A percentile compares a stretch with the other conserved stretches of the same genome.
These are phyloP conservation scores for Tylopilus sp. DNA, from an alignment of 768 basidiomycete species.

Conservation along the genomic window DNA sequence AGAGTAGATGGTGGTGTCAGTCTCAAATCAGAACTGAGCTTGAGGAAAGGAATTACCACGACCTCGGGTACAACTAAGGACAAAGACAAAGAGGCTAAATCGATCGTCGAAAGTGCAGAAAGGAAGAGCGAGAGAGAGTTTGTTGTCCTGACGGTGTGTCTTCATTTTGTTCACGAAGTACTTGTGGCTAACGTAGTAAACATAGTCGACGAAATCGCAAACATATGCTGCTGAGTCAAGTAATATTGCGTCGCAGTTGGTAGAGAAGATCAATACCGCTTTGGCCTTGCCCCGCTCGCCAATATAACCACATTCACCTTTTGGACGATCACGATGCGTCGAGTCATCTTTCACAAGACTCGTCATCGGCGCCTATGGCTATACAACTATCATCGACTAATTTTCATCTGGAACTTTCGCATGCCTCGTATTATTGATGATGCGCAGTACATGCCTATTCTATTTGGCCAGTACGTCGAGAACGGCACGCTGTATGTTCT, in stretches of 20 bases:
- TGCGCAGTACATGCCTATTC: not conserved
- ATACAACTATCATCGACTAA: not conserved
- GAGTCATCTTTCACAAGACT: not conserved
- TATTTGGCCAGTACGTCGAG: not conserved
- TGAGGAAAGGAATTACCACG: slow-evolving; percentile 25
- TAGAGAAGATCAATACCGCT: slow-evolving; percentile 38
- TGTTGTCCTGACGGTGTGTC: slow-evolving; percentile 56
- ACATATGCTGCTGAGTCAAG: slow-evolving; percentile 41
- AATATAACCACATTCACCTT: not conserved
- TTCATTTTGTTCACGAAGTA: not conserved
- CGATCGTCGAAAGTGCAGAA: slow-evolving; percentile 45
- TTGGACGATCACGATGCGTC: not conserved
- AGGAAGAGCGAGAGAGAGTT: slow-evolving; percentile 57
- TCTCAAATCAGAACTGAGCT: slow-evolving; percentile 51
- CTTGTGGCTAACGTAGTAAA: not conserved
- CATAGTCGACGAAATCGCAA: slow-evolving; percentile 46
- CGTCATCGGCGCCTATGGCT: not conserved
- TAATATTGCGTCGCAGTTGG: slow-evolving; percentile 34
- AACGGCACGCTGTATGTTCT: not conserved
- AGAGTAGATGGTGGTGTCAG: slow-evolving; percentile 35
- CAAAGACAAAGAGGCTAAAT: slow-evolving; percentile 39
- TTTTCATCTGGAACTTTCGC: not conserved
- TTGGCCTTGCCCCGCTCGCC: slow-evolving; percentile 18
- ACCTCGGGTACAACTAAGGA: slow-evolving; percentile 25
- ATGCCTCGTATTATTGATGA: not conserved